These are phyloP conservation scores for Epichloe baconii DNA, from an alignment of 2,329 filamentous ascomycete genomes.

Conservation along the genomic window DNA sequence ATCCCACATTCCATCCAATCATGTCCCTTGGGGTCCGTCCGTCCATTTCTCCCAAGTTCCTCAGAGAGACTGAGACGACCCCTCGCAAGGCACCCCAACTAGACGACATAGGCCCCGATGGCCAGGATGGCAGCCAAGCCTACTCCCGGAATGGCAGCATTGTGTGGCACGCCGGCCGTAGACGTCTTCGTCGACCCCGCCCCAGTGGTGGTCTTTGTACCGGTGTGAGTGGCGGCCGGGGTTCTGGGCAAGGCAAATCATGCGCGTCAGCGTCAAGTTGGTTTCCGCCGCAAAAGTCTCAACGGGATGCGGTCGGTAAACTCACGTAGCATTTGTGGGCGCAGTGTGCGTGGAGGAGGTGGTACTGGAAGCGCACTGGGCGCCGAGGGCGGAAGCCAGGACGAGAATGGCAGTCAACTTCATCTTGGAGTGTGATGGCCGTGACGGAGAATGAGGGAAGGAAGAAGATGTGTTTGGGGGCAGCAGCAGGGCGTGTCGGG, in stretches of 20 bases:
- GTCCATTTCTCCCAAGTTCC: too few species aligned
- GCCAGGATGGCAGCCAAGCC: conserved; percentile 1
- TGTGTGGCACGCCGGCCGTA: not conserved
- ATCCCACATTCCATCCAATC: too few species aligned
- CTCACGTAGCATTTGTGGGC: not conserved
- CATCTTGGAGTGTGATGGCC: not conserved
- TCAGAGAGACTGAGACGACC: too few species aligned
- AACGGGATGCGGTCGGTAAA: not conserved
- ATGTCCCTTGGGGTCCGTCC: too few species aligned
- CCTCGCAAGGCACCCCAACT: not conserved
- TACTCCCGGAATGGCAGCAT: not conserved
- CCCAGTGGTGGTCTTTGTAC: not conserved
- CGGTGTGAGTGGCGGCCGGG: not conserved
- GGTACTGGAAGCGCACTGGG: not conserved
- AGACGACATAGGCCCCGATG: not conserved
- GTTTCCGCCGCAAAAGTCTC: too few species aligned
- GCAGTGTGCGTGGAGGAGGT: not conserved
- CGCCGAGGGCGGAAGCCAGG: not conserved
- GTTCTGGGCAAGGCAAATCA: not conserved
- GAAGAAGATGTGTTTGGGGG: too few species aligned
- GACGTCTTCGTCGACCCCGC: not conserved
- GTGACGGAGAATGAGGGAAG: too few species aligned
- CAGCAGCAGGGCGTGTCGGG: too few species aligned
- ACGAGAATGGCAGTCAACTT: not conserved
- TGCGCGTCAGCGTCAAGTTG: too few species aligned